Conservation (phyloP, 305 asterid genomes). For the Fraxinus floribunda region DNA sequence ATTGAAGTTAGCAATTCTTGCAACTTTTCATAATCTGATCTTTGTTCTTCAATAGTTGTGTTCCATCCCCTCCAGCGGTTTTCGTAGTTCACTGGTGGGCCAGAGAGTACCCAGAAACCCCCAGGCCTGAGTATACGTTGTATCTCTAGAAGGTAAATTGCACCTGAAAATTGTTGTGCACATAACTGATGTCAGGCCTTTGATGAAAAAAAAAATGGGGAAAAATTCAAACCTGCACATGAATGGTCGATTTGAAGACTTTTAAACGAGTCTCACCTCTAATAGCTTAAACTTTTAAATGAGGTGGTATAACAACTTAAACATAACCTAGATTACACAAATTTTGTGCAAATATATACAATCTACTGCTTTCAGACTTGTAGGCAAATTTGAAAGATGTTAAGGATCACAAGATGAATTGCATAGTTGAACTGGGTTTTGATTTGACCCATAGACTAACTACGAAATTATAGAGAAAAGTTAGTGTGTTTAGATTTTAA, state of each 20-base stretch:
- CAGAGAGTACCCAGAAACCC: slow-evolving; percentile 97
- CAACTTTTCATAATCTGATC: slow-evolving; percentile 63
- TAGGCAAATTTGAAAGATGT: background rate
- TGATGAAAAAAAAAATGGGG: background rate
- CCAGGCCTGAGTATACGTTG: slow-evolving; percentile 87
- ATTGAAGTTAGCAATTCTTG: slow-evolving; percentile 60
- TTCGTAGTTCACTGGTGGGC: slow-evolving; percentile 90
- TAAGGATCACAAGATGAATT: background rate
- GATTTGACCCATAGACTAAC: background rate
- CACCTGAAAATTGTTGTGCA: slow-evolving; percentile 51
- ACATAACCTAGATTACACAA: background rate
- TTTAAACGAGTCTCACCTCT: background rate
- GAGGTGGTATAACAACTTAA: background rate
- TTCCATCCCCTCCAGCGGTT: slow-evolving; percentile 95
- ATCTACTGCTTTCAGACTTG: background rate
- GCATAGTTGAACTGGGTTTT: background rate
- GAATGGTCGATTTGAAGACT: background rate
- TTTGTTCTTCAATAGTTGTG: slow-evolving; percentile 77
- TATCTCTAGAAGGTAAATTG: slow-evolving; percentile 79
- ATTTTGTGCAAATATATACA: background rate
- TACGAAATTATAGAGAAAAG: background rate
- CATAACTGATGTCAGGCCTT: background rate
- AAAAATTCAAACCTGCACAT: background rate
- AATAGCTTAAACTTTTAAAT: background rate
- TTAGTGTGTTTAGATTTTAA: background rate